Conservation (phyloP, 495 filamentous ascomycete species). For the Trypethelium eluteriae region DNA sequence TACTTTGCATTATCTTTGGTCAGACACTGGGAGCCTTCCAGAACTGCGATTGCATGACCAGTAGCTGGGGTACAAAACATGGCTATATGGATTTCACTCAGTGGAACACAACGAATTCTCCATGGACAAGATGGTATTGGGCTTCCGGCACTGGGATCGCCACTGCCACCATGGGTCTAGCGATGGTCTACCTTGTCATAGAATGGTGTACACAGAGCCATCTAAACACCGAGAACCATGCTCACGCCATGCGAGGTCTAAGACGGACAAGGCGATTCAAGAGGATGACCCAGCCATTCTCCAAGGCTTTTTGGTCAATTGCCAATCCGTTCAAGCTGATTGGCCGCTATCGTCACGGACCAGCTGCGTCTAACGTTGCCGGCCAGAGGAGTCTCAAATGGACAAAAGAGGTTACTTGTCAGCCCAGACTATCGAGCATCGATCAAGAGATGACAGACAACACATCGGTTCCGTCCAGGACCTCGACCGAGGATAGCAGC, state of each 20-base stretch:
- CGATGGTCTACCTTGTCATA: constrained; percentile 33
- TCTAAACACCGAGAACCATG: constrained; percentile 24
- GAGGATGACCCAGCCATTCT: background rate
- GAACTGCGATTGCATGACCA: constrained; percentile 30
- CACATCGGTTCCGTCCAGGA: no score
- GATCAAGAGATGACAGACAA: no score
- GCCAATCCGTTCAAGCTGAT: background rate
- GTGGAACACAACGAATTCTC: constrained; percentile 18
- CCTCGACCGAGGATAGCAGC: no score
- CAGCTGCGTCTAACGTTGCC: background rate
- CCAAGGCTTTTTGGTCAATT: background rate
- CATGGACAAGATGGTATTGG: constrained; percentile 31
- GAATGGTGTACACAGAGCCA: constrained; percentile 35
- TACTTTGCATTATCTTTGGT: constrained; percentile 32
- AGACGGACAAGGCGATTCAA: background rate
- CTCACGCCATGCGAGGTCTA: background rate
- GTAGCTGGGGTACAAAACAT: constrained; percentile 24
- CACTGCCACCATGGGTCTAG: constrained; percentile 28
- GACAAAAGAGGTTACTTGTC: background rate
- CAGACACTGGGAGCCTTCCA: constrained; percentile 34
- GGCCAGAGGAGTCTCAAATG: background rate
- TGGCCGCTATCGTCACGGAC: background rate
- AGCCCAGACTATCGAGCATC: background rate
- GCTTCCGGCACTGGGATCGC: constrained; percentile 30
- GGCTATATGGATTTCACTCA: constrained; percentile 33